Conservation (phyloP, 345 rosid species). For the Melaleuca alternifolia region DNA sequence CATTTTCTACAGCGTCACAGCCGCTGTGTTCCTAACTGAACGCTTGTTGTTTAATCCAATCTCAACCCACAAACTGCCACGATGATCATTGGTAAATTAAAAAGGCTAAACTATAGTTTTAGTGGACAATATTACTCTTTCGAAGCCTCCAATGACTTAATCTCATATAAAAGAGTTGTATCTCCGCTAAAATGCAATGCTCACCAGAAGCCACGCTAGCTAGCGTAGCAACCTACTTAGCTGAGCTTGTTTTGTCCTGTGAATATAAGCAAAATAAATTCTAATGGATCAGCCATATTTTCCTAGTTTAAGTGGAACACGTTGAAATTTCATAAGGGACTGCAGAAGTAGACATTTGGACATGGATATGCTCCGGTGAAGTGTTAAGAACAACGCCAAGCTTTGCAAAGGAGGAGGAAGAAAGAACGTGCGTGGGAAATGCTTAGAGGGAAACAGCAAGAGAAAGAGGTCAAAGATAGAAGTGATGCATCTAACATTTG, state of each 20-base stretch:
- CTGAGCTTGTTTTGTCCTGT: accelerated
- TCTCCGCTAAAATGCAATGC: neutral
- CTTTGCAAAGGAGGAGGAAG: accelerated
- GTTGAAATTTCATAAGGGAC: neutral
- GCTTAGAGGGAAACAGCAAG: neutral
- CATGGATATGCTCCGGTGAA: accelerated
- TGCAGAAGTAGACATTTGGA: neutral
- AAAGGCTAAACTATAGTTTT: neutral
- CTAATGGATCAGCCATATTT: neutral
- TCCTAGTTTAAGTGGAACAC: neutral
- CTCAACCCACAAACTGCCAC: neutral
- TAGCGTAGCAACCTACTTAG: neutral
- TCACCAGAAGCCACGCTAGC: neutral
- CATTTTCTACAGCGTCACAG: neutral
- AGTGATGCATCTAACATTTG: neutral
- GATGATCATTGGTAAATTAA: neutral
- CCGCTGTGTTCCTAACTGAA: neutral
- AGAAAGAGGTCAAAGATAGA: neutral
- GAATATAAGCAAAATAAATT: neutral
- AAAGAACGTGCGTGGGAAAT: accelerated
- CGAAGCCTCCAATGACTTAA: neutral
- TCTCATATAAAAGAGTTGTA: neutral
- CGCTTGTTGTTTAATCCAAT: neutral
- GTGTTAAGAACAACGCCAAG: neutral
- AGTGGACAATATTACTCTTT: neutral